Conservation (phyloP, 805 yeast genomes). For the Kazachstania bromeliacearum region DNA sequence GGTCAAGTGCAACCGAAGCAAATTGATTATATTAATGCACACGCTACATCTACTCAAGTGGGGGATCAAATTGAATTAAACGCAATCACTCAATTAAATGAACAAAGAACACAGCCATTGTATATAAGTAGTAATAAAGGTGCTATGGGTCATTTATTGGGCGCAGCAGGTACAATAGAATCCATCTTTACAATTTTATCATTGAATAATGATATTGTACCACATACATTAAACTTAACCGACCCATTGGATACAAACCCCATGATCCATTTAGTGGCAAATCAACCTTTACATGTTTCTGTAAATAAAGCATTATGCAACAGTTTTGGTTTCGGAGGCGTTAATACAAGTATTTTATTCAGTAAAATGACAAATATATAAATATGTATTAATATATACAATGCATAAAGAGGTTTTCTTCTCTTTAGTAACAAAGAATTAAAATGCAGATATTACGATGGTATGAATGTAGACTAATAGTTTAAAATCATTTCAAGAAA, state of each 20-base stretch:
- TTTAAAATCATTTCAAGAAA: too few species aligned
- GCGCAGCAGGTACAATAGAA: constrained; percentile 95
- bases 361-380: constrained; percentile 18
- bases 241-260: constrained; percentile 28
- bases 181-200: constrained; percentile 71
- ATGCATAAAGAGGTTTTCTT: too few species aligned
- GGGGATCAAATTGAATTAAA: constrained; percentile 85
- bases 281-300: constrained; percentile 33
- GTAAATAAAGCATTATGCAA: constrained; percentile 52
- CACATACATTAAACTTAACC: constrained; percentile 73
- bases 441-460: too few species aligned
- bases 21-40: constrained; percentile 83
- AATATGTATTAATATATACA: too few species aligned
- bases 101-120: constrained; percentile 19
- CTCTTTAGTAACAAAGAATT: too few species aligned
- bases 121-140: constrained; percentile 81
- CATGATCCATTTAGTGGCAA: constrained; percentile 46
- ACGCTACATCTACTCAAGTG: constrained; percentile 84
- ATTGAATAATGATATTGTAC: constrained; percentile 45
- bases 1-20: constrained; percentile 39
- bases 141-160: constrained; percentile 85
- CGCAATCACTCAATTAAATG: constrained; percentile 45
- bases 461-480: too few species aligned
- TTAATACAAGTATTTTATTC: constrained; percentile 68
- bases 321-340: constrained; percentile 97